Evolutionary conservation across 2,329 filamentous ascomycete genomes (phyloP).

Genomic region (Aciculosporium take): DNA sequence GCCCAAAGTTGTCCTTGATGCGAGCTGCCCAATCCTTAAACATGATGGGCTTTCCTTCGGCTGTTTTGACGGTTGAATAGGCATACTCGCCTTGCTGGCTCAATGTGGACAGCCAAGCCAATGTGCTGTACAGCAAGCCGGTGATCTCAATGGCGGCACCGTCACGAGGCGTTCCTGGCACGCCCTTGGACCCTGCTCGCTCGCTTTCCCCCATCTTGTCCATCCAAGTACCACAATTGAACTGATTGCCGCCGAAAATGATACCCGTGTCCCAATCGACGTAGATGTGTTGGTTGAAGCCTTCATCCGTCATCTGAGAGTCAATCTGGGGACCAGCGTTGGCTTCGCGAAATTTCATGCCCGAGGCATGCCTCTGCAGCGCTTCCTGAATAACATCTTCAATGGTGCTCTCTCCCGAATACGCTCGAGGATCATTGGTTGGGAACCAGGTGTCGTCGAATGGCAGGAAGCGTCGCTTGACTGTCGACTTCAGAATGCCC

Average conservation of each 20-base stretch:
- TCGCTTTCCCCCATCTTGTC: constrained; percentile 99
- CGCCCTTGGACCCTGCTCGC: constrained; percentile 77
- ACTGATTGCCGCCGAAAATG: constrained; percentile 85
- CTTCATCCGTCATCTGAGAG: constrained; percentile 80
- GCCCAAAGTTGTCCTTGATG: constrained; percentile 78
- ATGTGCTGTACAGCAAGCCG: constrained; percentile 78
- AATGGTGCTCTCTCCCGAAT: constrained; percentile 69
- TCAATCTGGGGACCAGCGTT: constrained; percentile 84
- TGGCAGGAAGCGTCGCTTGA: constrained; percentile 76
- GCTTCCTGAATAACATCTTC: constrained; percentile 88
- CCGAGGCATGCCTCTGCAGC: constrained; percentile 77
- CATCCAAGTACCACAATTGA: constrained; percentile 98
- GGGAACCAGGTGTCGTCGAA: constrained; percentile 95
- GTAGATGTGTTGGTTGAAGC: constrained; percentile 81
- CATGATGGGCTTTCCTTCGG: constrained; percentile 46
- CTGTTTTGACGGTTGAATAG: constrained; percentile 56
- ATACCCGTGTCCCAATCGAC: constrained; percentile 85
- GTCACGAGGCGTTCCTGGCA: constrained; percentile 92
- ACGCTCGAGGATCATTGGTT: constrained; percentile 66
- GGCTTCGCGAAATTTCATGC: constrained; percentile 84
- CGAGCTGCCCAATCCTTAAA: constrained; percentile 67
- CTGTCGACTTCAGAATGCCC: constrained; percentile 58
- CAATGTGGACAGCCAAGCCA: constrained; percentile 64
- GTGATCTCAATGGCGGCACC: constrained; percentile 92
- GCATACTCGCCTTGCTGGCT: constrained; percentile 55